A percentile compares a stretch with the other conserved stretches of the same genome.
These are phyloP conservation scores for Rhynchosporium graminicola DNA, from an alignment of 2,329 filamentous ascomycete species.

Conservation along the genomic window DNA sequence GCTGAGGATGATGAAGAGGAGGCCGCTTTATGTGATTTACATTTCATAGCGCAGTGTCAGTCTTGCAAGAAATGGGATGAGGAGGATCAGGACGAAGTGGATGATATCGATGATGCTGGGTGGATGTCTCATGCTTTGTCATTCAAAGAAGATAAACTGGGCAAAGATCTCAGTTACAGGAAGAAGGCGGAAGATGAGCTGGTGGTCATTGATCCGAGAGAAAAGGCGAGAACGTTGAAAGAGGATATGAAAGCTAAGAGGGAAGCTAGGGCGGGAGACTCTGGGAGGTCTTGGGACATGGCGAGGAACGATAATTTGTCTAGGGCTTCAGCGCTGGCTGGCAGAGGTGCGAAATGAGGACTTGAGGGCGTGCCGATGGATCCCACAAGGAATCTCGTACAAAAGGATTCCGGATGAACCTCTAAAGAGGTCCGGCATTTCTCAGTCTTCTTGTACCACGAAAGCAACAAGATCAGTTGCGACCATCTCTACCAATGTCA, in stretches of 20 bases:
- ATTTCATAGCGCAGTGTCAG: constrained; percentile 95
- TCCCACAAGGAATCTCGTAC: too few species aligned
- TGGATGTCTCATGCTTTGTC: constrained; percentile 88
- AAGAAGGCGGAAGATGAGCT: constrained; percentile 89
- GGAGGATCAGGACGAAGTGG: constrained; percentile 49
- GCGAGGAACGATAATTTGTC: constrained; percentile 59
- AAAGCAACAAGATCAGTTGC: not conserved
- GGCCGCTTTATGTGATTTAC: constrained; percentile 80
- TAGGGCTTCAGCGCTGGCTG: constrained; percentile 53
- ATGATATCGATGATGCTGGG: constrained; percentile 62
- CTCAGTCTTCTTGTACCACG: not conserved
- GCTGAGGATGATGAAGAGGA: constrained; percentile 60
- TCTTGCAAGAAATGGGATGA: constrained; percentile 83
- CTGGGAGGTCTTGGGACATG: constrained; percentile 61
- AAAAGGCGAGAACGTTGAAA: constrained; percentile 73
- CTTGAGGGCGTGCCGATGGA: not conserved
- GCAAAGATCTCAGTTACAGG: constrained; percentile 88
- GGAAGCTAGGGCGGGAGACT: constrained; percentile 51
- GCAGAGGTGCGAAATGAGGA: constrained; percentile 55
- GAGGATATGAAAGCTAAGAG: constrained; percentile 62
- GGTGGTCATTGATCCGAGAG: constrained; percentile 88
- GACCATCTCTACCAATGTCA: not conserved
- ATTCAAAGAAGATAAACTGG: constrained; percentile 86
- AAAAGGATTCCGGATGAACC: not conserved
- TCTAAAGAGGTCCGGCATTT: not conserved